Percentiles rank a stretch among this genome's conserved stretches.
These are phyloP conservation scores for Podaxis sp. DNA, from an alignment of 768 basidiomycete species.

Conservation along the genomic window DNA sequence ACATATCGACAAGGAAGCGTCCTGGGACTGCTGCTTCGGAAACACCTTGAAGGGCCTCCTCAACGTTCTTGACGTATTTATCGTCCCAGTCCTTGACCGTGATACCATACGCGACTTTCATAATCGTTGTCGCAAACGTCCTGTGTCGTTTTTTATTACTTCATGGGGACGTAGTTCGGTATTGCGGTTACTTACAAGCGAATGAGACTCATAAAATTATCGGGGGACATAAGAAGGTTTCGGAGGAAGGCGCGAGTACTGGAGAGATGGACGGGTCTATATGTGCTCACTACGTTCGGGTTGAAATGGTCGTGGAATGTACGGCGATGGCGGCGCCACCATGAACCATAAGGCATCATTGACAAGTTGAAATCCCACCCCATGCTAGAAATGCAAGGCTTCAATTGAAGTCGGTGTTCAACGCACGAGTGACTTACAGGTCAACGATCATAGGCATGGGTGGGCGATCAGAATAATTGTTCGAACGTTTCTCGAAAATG, in stretches of 20 bases:
- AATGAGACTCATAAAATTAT: conserved; percentile 26
- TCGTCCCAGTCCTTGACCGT: conserved; percentile 29
- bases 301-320: conserved; percentile 28
- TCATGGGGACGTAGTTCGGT: not conserved
- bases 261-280: conserved; percentile 20
- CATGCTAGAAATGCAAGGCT: conserved; percentile 6
- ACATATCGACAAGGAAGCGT: conserved; percentile 14
- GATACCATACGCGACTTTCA: conserved; percentile 28
- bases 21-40: conserved; percentile 22
- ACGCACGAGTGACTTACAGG: conserved; percentile 15
- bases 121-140: conserved; percentile 18
- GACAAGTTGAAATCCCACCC: conserved; percentile 17
- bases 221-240: conserved; percentile 27
- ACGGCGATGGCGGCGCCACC: conserved; percentile 24
- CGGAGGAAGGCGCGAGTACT: conserved; percentile 30
- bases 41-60: conserved; percentile 26
- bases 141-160: not conserved
- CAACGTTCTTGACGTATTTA: conserved; percentile 30
- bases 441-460: conserved; percentile 23
- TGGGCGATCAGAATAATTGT: conserved; percentile 26
- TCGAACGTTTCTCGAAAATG: conserved; percentile 16
- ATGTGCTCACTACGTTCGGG: conserved; percentile 12
- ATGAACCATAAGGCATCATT: conserved; percentile 24
- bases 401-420: not conserved
- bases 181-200: conserved; percentile 10